Evolutionary conservation across 768 basidiomycete genomes (phyloP).

Genomic region (Filobasidium wieringae): DNA sequence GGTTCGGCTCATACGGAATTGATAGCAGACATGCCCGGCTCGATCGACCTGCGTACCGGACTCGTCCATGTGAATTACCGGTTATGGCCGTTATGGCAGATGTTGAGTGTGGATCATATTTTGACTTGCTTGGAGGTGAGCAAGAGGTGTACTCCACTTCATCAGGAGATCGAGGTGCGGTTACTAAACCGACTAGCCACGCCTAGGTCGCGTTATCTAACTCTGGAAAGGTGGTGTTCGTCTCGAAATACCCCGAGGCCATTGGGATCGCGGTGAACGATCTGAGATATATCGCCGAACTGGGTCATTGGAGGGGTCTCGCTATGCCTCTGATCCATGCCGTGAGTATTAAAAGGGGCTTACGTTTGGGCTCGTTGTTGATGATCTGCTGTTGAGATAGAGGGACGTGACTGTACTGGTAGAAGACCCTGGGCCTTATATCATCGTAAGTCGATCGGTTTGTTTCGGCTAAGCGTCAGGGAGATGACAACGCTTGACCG

Average conservation of each 20-base stretch:
- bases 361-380: neutral
- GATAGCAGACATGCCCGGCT: constrained; percentile 45
- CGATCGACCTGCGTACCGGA: constrained; percentile 80
- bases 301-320: constrained; percentile 86
- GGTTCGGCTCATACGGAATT: constrained; percentile 15
- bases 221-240: constrained; percentile 74
- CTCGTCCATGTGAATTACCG: constrained; percentile 90
- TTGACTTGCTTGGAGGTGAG: constrained; percentile 67
- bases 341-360: constrained; percentile 7
- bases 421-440: constrained; percentile 95
- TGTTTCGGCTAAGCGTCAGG: neutral
- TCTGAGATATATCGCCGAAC: constrained; percentile 78
- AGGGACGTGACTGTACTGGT: constrained; percentile 87
- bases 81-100: constrained; percentile 93
- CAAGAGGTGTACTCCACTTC: too few relatives aligned
- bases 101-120: constrained; percentile 83
- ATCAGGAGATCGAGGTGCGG: neutral
- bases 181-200: neutral
- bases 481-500: neutral
- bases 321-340: constrained; percentile 48
- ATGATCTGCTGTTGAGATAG: constrained; percentile 7
- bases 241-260: constrained; percentile 81
- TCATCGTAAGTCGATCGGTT: constrained; percentile 47
- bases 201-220: constrained; percentile 69
- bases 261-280: constrained; percentile 77